phyloP scores from a whole-genome alignment of 768 basidiomycete genomes.

The Tricholoma terreum region DNA sequence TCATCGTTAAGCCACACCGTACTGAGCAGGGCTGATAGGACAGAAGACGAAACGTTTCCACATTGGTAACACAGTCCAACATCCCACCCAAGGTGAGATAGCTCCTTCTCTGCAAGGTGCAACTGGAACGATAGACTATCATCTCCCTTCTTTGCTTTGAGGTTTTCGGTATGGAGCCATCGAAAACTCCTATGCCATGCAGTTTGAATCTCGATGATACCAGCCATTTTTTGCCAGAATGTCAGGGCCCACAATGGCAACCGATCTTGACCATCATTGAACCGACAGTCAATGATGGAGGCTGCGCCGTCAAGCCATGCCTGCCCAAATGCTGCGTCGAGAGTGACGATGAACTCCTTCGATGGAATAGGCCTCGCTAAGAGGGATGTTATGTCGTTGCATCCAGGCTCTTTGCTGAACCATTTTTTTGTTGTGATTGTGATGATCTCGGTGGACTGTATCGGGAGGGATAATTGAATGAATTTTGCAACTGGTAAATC shows the following conservation, averaged over 20 bases:
- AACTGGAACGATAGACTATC: neutral
- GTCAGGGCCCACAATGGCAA: neutral
- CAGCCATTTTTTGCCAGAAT: neutral
- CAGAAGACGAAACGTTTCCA: no score
- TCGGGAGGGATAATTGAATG: neutral
- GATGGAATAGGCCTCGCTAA: neutral
- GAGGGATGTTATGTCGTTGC: neutral
- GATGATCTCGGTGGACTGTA: neutral
- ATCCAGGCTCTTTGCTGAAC: neutral
- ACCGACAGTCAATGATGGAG: neutral
- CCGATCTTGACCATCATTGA: neutral
- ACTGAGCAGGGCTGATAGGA: conserved; percentile 4
- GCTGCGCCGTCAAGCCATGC: neutral
- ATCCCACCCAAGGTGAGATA: conserved; percentile 4
- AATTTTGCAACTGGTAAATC: neutral
- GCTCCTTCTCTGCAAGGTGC: neutral
- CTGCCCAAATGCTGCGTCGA: neutral
- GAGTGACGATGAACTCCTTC: neutral
- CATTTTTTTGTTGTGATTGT: neutral
- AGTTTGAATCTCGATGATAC: neutral
- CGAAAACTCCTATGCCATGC: neutral
- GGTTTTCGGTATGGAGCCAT: neutral
- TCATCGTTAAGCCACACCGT: conserved; percentile 4
- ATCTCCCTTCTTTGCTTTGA: neutral
- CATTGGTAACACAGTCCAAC: neutral